Evolutionary conservation across 805 yeast species (phyloP).

Genomic region (Ogataea angusta): DNA sequence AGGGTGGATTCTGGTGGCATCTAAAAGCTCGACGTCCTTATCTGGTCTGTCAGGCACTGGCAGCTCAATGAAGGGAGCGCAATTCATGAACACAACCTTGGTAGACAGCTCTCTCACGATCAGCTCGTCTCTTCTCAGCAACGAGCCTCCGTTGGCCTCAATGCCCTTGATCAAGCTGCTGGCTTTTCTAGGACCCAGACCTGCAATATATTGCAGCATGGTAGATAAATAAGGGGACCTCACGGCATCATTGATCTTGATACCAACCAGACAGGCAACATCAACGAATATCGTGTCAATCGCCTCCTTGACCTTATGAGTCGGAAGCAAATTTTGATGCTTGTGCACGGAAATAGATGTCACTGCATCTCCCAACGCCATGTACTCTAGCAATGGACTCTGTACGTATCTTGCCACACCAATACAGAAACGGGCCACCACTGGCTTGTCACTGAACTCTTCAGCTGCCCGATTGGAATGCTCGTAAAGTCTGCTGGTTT

Average conservation of each 20-base stretch:
- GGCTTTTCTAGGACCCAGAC: conserved; percentile 95
- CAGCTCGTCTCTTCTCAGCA: conserved; percentile 71
- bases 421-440: conserved; percentile 77
- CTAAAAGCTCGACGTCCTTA: conserved; percentile 75
- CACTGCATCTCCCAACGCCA: conserved; percentile 73
- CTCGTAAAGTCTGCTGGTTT: conserved; percentile 86
- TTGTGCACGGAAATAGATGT: conserved; percentile 61
- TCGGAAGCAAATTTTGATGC: conserved; percentile 67
- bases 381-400: conserved; percentile 88
- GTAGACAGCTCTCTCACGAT: conserved; percentile 77
- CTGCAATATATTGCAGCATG: conserved; percentile 75
- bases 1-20: conserved; percentile 95
- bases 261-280: conserved; percentile 85
- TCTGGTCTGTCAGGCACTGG: conserved; percentile 56
- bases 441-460: conserved; percentile 83
- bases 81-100: conserved; percentile 81
- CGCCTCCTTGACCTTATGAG: conserved; percentile 60
- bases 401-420: conserved; percentile 91
- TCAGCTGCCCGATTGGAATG: conserved; percentile 67
- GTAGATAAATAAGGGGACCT: conserved; percentile 70
- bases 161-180: conserved; percentile 80
- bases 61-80: conserved; percentile 84
- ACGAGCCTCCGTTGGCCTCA: conserved; percentile 61
- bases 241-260: conserved; percentile 88
- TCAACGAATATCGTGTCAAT: conserved; percentile 84